Base-by-base conservation (phyloP, 2,329 filamentous ascomycete genomes). In the Colletotrichum aenigma region DNA sequence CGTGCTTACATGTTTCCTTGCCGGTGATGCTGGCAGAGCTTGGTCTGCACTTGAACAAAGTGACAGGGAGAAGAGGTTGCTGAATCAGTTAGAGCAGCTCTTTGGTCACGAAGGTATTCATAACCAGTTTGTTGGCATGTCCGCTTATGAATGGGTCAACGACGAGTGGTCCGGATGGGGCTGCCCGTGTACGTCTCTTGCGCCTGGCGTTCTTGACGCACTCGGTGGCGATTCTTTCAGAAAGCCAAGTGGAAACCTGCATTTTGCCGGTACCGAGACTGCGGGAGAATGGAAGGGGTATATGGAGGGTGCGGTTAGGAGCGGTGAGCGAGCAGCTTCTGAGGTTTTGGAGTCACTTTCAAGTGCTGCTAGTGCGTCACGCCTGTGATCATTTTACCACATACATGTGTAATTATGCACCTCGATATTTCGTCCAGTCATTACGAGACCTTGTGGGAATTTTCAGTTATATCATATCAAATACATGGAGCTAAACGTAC, bases 291-390 rank as follows among this genome's bases (percentile, higher is more conserved):
- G 89, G 89, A 89, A 88, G 70, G 89, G 90, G 0, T 91, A 91
- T 78, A 91, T 92, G 88, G 90, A 92, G 75, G 90, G 90, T 3
- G 90, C 90, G 0, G 82, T 91, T 13, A 78, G 86, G 7, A 86
- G 83, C 66, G 90, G 90, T 2, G 83, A 89, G 73, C 81, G 87
- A 16, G 90, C 84, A 3, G 89, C 88, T 1, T 79, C 80, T 43
- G 87, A 91, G 78, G 86, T 89, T 13, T 18, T 67, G 8, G 26
- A 56, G 43, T 28, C 65, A 9, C 18, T 66, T 2, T 16, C 64
- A 2, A 28, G 10, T 32, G 16, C 38, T 9, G 36, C 36, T 34
- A 8, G 24, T 10, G 26, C 10, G 24, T 55, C 64, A 15, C 38
- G 64, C 12, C 38, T 66, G 8, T 66, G 30, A 21, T 16, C n/a